These are phyloP conservation scores for Candida germanica DNA, from an alignment of 805 yeast species.

Conservation along the genomic window DNA sequence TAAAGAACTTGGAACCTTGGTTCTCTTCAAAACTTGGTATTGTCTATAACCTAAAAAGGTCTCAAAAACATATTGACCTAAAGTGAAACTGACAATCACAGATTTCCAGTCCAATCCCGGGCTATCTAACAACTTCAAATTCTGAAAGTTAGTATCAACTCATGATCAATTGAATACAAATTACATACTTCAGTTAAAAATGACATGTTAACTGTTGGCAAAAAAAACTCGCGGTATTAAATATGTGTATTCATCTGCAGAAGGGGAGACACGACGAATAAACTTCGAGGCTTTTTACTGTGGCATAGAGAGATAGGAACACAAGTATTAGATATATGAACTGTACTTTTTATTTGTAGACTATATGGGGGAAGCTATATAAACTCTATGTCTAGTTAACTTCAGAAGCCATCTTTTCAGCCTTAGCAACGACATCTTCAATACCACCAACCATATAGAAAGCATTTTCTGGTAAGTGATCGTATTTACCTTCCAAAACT, in stretches of 20 bases:
- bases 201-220: constrained; percentile 3
- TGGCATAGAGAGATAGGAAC: too few relatives aligned
- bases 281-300: too few relatives aligned
- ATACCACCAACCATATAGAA: constrained; percentile 99
- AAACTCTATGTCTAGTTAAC: constrained; percentile 28
- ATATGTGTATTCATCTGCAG: too few relatives aligned
- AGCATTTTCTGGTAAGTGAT: constrained; percentile 97
- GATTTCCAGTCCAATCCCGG: constrained; percentile 79
- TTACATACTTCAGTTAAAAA: constrained; percentile 13
- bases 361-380: constrained; percentile 4
- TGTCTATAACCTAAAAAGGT: constrained; percentile 75
- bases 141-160: constrained; percentile 32
- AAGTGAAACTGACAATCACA: constrained; percentile 68
- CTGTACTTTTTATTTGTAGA: constrained; percentile 9
- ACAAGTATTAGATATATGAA: constrained; percentile 1
- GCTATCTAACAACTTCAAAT: constrained; percentile 56
- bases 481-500: constrained; percentile 97
- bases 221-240: too few relatives aligned
- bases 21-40: constrained; percentile 56
- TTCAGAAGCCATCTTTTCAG: constrained; percentile 97
- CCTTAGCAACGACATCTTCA: constrained; percentile 97
- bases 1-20: constrained; percentile 63
- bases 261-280: too few relatives aligned
- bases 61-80: constrained; percentile 74
- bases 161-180: too few relatives aligned